Evolutionary conservation across 2,329 filamentous ascomycete genomes (phyloP).

Genomic region (Aspergillus pseudoterreus): DNA sequence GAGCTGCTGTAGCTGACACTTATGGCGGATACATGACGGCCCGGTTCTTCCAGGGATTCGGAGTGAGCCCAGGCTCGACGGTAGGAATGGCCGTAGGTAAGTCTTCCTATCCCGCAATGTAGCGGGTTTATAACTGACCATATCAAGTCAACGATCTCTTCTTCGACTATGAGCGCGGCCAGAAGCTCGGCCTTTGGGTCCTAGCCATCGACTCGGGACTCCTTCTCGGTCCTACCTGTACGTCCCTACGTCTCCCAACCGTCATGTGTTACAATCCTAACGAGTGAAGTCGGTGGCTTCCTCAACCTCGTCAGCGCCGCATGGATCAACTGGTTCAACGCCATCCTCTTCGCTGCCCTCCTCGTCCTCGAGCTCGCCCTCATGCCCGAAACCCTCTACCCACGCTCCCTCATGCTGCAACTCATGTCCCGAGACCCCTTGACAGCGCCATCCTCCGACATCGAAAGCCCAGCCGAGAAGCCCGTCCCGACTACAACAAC

Average conservation of each 20-base stretch:
- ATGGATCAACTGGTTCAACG: constrained; percentile 56
- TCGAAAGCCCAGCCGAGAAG: constrained; percentile 21
- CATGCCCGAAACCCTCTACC: constrained; percentile 57
- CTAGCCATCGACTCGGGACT: constrained; percentile 53
- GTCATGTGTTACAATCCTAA: no score
- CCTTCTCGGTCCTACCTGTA: constrained; percentile 47
- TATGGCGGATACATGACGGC: constrained; percentile 56
- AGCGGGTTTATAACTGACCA: not conserved
- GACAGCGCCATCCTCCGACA: constrained; percentile 11
- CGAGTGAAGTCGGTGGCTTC: constrained; percentile 47
- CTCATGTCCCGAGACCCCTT: constrained; percentile 23
- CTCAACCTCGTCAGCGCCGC: constrained; percentile 44
- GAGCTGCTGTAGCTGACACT: constrained; percentile 37
- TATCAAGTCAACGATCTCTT: constrained; percentile 50
- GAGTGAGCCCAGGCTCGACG: constrained; percentile 52
- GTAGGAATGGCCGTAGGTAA: constrained; percentile 51
- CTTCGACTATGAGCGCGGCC: constrained; percentile 55
- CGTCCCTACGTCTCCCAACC: constrained; percentile 3
- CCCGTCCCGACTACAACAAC: not conserved
- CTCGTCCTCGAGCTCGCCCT: constrained; percentile 48
- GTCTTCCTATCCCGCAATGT: not conserved
- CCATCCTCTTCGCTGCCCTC: constrained; percentile 50
- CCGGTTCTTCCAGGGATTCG: constrained; percentile 57
- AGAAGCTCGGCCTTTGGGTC: constrained; percentile 56
- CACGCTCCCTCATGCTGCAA: constrained; percentile 48